These are phyloP conservation scores for Aspergillus olivimuriae DNA, from an alignment of 495 filamentous ascomycete species.

Conservation along the genomic window DNA sequence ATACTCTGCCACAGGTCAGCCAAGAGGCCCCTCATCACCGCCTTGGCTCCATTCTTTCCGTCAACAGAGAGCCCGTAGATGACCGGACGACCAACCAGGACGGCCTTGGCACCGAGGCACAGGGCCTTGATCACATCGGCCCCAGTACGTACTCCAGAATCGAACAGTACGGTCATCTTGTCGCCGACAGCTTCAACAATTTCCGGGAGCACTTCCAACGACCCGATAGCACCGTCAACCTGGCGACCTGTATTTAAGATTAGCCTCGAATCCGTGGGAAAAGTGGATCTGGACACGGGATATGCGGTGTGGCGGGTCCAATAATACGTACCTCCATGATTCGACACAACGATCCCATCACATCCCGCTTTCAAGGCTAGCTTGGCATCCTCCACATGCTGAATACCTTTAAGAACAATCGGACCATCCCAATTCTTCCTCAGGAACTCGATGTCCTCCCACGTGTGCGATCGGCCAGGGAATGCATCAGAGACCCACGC, in stretches of 20 bases:
- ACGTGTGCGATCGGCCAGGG: constrained; percentile 44
- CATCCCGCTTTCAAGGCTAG: constrained; percentile 41
- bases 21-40: constrained; percentile 49
- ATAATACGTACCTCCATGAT: constrained; percentile 42
- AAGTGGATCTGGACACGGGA: too few species aligned
- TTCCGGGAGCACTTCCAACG: constrained; percentile 57
- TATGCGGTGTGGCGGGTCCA: too few species aligned
- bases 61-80: constrained; percentile 70
- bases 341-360: constrained; percentile 49
- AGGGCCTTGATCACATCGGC: constrained; percentile 76
- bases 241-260: constrained; percentile 52
- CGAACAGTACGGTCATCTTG: constrained; percentile 54
- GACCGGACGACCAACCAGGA: constrained; percentile 80
- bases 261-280: too few species aligned
- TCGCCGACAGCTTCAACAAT: constrained; percentile 55
- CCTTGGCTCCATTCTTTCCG: constrained; percentile 51
- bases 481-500: constrained; percentile 48
- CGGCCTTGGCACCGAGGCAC: constrained; percentile 81
- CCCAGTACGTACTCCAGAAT: constrained; percentile 56
- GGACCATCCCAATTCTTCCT: constrained; percentile 56
- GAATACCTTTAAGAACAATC: constrained; percentile 45
- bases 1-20: constrained; percentile 58
- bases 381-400: constrained; percentile 45
- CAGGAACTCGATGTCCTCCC: constrained; percentile 52
- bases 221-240: constrained; percentile 59